A percentile compares a stretch with the other conserved stretches of the same genome.
These are phyloP conservation scores for Monoraphidium neglectum DNA, from an alignment of 139 green algal species.

Conservation along the genomic window DNA sequence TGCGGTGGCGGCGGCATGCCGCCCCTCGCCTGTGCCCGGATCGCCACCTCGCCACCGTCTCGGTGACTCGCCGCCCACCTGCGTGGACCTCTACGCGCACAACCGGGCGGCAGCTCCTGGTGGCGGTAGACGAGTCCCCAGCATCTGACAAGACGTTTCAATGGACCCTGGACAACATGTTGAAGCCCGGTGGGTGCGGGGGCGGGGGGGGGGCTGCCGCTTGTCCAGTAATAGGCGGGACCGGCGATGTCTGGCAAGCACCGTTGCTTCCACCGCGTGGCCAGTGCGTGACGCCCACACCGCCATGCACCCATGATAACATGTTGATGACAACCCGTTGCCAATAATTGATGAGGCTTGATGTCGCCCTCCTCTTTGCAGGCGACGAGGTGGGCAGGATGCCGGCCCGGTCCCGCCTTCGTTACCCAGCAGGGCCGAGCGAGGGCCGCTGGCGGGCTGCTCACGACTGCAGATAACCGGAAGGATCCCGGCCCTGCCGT, in stretches of 20 bases:
- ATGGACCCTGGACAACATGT: constrained; percentile 17
- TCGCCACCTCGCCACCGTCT: not conserved
- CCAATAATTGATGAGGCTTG: too few relatives aligned
- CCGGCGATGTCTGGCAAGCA: not conserved
- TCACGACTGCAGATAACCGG: too few relatives aligned
- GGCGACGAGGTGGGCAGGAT: too few relatives aligned
- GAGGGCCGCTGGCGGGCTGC: too few relatives aligned
- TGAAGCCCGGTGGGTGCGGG: constrained; percentile 1
- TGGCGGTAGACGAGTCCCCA: constrained; percentile 11
- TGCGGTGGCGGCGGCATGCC: not conserved
- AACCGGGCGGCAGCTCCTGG: constrained; percentile 8
- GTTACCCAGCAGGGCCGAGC: too few relatives aligned
- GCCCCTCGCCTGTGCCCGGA: not conserved
- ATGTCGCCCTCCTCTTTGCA: too few relatives aligned
- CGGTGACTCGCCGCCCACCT: not conserved
- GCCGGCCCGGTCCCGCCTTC: too few relatives aligned
- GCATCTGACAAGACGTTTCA: constrained; percentile 17
- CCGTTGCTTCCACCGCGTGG: not conserved
- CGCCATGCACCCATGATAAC: not conserved
- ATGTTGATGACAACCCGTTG: not conserved
- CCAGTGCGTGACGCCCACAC: not conserved
- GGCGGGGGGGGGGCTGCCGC: too few relatives aligned
- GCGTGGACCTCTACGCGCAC: not conserved
- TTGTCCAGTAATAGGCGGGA: not conserved
- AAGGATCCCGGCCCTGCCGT: too few relatives aligned